Base-by-base conservation (phyloP, 2,329 filamentous ascomycete genomes). In the Fusarium ambrosium region DNA sequence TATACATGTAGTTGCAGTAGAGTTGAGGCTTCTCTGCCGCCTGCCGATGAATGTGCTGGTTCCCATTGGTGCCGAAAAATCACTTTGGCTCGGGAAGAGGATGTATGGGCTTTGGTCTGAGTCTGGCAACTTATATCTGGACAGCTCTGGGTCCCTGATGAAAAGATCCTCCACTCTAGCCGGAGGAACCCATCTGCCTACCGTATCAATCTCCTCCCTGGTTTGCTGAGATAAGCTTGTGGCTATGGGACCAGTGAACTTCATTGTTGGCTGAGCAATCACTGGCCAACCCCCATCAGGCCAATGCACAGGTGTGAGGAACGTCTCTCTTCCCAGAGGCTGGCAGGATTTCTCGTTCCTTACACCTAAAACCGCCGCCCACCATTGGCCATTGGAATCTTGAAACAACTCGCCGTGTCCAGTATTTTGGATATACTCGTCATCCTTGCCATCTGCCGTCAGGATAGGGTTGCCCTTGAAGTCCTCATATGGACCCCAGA, bases 391-490 rank as follows among this genome's bases (percentile, higher is more conserved):
- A 7, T 61, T 27, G 1, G 36, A 64, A 20, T 78, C 76, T 59
- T 78, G 72, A 18, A 80, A 77, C 1, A 78, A 18, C 7, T 79
- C 78, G 8, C 74, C 76, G 37, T 80, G 77, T 2, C 78, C 77
- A 1, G 69, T 66, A 32, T 74, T 73, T 53, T 79, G 77, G 32
- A 80, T 74, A 13, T 70, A 75, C 27, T 41, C 39, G 39, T 66
- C 68, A 6, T 62, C 51, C 20, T 48, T 74, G 34, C 59, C 72
- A 6, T 72, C 69, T 3, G 80, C 80, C 1, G 80, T 81, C 11
- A 84, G 61, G 27, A 84, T 76, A 0, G 83, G 83, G 63, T 84
- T 84, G 2, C 73, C 37, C 4, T 74, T 70, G 51, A 74, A 81
- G 1, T 72, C 66, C 41, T 82, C 80, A 64, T 82, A 84, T 0